These are phyloP conservation scores for Nematodospora anomalae DNA, from an alignment of 1,139 yeast species.

Conservation along the genomic window DNA sequence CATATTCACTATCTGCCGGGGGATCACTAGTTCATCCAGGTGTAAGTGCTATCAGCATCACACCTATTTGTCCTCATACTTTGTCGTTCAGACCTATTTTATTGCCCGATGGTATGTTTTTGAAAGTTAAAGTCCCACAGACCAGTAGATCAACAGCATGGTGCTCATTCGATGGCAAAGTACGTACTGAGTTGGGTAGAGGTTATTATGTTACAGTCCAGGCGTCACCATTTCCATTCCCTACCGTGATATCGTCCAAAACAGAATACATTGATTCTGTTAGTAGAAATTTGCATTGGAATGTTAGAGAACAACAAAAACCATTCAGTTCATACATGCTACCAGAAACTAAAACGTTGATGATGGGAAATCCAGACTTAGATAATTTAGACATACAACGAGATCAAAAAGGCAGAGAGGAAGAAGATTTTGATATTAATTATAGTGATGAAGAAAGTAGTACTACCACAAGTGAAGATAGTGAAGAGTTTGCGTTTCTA, in stretches of 20 bases:
- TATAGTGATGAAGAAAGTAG: slow-evolving; percentile 24
- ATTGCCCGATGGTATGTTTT: slow-evolving; percentile 80
- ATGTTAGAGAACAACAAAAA: slow-evolving; percentile 76
- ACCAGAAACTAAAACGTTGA: slow-evolving; percentile 12
- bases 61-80: slow-evolving; percentile 93
- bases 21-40: slow-evolving; percentile 90
- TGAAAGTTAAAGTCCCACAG: slow-evolving; percentile 71
- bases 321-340: slow-evolving; percentile 45
- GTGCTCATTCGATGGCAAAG: slow-evolving; percentile 89
- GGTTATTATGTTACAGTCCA: slow-evolving; percentile 78
- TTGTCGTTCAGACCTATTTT: slow-evolving; percentile 84
- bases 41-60: slow-evolving; percentile 83
- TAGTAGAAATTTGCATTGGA: slow-evolving; percentile 83
- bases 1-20: slow-evolving; percentile 87
- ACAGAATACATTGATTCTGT: slow-evolving; percentile 84
- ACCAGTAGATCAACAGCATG: slow-evolving; percentile 77
- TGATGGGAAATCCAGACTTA: slow-evolving; percentile 14
- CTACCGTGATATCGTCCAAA: slow-evolving; percentile 73
- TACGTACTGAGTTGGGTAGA: slow-evolving; percentile 63
- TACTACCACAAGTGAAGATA: slow-evolving; percentile 18
- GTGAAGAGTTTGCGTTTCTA: slow-evolving; percentile 22
- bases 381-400: slow-evolving; percentile 16
- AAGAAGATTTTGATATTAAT: slow-evolving; percentile 31
- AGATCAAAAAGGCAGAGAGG: slow-evolving; percentile 8
- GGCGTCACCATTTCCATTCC: slow-evolving; percentile 83